phyloP scores from a whole-genome alignment of 2,329 filamentous ascomycete species.

The Microdochium paspali region DNA sequence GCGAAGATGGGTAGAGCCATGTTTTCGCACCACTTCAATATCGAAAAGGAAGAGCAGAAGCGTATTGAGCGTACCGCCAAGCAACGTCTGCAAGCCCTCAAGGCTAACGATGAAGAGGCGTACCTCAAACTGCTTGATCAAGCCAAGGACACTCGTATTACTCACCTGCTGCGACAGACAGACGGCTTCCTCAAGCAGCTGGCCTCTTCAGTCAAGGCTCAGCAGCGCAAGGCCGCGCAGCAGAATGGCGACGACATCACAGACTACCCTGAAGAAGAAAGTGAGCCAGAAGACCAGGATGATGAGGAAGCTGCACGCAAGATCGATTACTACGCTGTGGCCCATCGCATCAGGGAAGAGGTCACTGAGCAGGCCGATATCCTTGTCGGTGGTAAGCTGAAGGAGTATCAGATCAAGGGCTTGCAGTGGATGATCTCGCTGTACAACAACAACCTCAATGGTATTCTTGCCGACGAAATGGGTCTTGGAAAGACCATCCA shows the following conservation, averaged over 20 bases:
- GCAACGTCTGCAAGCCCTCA: slow-evolving; percentile 97
- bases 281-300: slow-evolving; percentile 58
- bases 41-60: slow-evolving; percentile 99
- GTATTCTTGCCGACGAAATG: slow-evolving; percentile 98
- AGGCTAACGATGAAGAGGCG: slow-evolving; percentile 98
- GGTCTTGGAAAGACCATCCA: slow-evolving; percentile 99
- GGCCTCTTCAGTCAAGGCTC: slow-evolving; percentile 85
- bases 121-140: slow-evolving; percentile 97
- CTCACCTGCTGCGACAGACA: slow-evolving; percentile 90
- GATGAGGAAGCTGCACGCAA: slow-evolving; percentile 63
- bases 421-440: slow-evolving; percentile 99
- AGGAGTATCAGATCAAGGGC: slow-evolving; percentile 98
- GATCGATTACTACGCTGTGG: slow-evolving; percentile 98
- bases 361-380: slow-evolving; percentile 75
- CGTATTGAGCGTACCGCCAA: slow-evolving; percentile 95
- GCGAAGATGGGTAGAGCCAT: slow-evolving; percentile 86
- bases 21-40: slow-evolving; percentile 83
- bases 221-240: slow-evolving; percentile 76
- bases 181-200: slow-evolving; percentile 96
- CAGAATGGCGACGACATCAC: slow-evolving; percentile 59
- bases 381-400: slow-evolving; percentile 83
- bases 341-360: slow-evolving; percentile 90
- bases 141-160: slow-evolving; percentile 98
- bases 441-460: slow-evolving; percentile 99
- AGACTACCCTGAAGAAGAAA: slow-evolving; percentile 49